Base-by-base conservation (phyloP, 2,329 filamentous ascomycete genomes). In the Cryphonectria carpinicola region DNA sequence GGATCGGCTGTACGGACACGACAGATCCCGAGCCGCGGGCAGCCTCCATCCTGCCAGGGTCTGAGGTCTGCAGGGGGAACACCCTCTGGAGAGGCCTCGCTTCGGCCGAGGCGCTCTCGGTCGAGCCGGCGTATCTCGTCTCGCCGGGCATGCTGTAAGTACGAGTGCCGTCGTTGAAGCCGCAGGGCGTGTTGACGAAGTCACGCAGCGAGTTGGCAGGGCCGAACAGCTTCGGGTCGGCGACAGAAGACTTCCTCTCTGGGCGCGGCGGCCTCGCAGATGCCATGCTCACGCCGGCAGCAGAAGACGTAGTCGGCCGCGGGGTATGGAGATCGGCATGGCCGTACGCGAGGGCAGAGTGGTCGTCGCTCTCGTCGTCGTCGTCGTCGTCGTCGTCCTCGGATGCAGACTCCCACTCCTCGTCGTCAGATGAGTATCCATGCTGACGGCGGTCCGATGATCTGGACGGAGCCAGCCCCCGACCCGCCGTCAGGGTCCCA, bases 61-160 rank as follows among this genome's bases (percentile, higher is more conserved):
- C 92, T 3, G 86, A 86, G 0, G 90, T 90, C 5, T 90, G 87
- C 43, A 91, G 82, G 10, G 93, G 89, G 74, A 90, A 90, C 46
- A 93, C 87, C 41, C 88, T 85, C 76, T 91, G 89, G 80, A 93
- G 82, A 13, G 84, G 79, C 39, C 73, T 78, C 49, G 74, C 77
- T 67, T 81, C 79, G 60, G 78, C 77, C 28, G 79, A 80, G 14
- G 78, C 77, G 35, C 78, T 80, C 79, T 78, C 80, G 77, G 76
- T 76, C 41, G 77, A 79, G 1, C 77, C 77, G 8, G 69, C 67
- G 43, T 70, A 71, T 41, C 60, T 63, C 37, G 46, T 25, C 37
- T 68, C 66, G 10, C 43, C 28, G 39, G 65, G 70, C 10, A 56
- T 35, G n/a, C 54, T 39, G 43, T 70, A 70, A 13, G 25, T 32